Percentiles rank a stretch among this genome's conserved stretches.
Conservation (phyloP, 768 basidiomycete species). For the Atractiella rhizophila region DNA sequence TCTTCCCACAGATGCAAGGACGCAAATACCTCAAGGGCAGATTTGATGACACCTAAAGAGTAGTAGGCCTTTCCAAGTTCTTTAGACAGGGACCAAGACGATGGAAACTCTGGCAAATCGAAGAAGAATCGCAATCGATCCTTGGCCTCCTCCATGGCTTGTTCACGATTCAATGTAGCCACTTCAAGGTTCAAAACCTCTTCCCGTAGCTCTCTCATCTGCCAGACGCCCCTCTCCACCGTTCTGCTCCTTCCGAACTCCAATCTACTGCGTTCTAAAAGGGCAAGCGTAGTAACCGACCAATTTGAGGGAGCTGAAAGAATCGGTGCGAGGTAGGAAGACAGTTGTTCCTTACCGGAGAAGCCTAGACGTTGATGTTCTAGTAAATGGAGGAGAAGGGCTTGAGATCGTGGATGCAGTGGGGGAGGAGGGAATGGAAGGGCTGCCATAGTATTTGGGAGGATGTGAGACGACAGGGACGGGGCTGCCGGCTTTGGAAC, state of each 20-base stretch:
- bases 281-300: slow-evolving; percentile 89
- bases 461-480: slow-evolving; percentile 36
- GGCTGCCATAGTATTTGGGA: slow-evolving; percentile 59
- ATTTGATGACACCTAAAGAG: slow-evolving; percentile 60
- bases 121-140: slow-evolving; percentile 64
- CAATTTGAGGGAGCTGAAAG: slow-evolving; percentile 71
- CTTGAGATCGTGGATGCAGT: slow-evolving; percentile 79
- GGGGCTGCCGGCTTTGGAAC: slow-evolving; percentile 24
- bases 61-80: slow-evolving; percentile 68
- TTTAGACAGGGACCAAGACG: slow-evolving; percentile 75
- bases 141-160: slow-evolving; percentile 41
- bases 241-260: slow-evolving; percentile 72
- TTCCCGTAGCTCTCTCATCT: slow-evolving; percentile 28
- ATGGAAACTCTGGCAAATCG: slow-evolving; percentile 53
- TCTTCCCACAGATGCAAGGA: slow-evolving; percentile 98
- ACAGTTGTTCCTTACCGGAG: slow-evolving; percentile 77
- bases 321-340: slow-evolving; percentile 69
- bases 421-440: too few species aligned
- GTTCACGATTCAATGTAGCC: slow-evolving; percentile 34
- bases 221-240: slow-evolving; percentile 70
- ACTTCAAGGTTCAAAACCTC: slow-evolving; percentile 6
- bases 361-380: slow-evolving; percentile 71
- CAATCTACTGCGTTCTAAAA: slow-evolving; percentile 71
- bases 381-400: slow-evolving; percentile 66
- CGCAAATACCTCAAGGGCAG: slow-evolving; percentile 79